A percentile compares a stretch with the other conserved stretches of the same genome.
Conservation (phyloP, 495 filamentous ascomycete genomes). For the Tuber microsphaerosporum region DNA sequence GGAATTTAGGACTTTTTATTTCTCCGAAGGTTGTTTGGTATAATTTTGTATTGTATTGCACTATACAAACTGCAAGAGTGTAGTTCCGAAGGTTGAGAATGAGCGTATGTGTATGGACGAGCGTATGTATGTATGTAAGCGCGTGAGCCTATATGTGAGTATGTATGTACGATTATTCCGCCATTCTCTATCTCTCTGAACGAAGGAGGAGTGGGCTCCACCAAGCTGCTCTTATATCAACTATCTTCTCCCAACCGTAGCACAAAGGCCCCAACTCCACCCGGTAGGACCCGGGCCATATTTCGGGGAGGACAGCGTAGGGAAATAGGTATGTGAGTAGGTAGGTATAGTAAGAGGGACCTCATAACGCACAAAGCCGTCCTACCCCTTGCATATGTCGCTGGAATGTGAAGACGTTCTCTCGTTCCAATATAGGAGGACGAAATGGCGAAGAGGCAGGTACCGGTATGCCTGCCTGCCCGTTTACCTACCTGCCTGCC, state of each 20-base stretch:
- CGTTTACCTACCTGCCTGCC: neutral
- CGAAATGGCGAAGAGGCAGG: neutral
- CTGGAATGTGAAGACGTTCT: neutral
- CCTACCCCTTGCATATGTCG: neutral
- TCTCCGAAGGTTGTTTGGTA: neutral
- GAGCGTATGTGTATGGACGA: neutral
- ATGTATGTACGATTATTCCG: no score
- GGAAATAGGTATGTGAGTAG: neutral
- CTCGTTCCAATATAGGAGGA: neutral
- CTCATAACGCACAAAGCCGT: neutral
- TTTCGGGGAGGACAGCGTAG: neutral
- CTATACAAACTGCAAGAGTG: neutral
- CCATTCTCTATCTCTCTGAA: neutral
- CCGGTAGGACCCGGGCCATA: neutral
- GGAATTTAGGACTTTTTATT: neutral
- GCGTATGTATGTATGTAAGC: neutral
- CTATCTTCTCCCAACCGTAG: neutral
- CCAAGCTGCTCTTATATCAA: conserved; percentile 1
- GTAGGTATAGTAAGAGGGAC: neutral
- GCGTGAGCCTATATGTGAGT: neutral
- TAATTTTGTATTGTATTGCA: neutral
- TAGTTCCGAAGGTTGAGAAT: neutral
- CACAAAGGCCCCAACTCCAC: neutral
- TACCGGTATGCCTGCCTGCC: neutral
- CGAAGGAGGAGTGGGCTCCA: neutral